phyloP scores from a whole-genome alignment of 169 alveolate species.

The Plasmodium chabaudi region DNA sequence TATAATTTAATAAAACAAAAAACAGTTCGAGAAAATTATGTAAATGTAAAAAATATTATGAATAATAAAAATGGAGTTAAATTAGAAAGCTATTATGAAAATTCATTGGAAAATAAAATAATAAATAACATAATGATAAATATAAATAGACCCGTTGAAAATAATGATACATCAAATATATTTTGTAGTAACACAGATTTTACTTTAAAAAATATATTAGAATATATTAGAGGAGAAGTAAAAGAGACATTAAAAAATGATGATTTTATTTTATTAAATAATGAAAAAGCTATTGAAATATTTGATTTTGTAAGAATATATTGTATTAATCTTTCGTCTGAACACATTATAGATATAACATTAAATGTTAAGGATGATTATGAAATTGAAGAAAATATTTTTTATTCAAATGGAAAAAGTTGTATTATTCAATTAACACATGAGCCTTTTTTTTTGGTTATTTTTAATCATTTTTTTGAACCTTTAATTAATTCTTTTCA shows the following conservation, averaged over 20 bases:
- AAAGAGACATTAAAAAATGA: slow-evolving; percentile 41
- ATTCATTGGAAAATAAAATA: slow-evolving; percentile 34
- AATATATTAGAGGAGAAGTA: slow-evolving; percentile 54
- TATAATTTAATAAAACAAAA: slow-evolving; percentile 55
- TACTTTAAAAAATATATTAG: slow-evolving; percentile 35
- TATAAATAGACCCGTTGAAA: neutral
- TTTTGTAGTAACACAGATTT: slow-evolving; percentile 4
- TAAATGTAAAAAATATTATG: slow-evolving; percentile 49
- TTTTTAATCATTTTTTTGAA: slow-evolving; percentile 56
- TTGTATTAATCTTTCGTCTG: slow-evolving; percentile 53
- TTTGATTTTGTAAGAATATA: slow-evolving; percentile 55
- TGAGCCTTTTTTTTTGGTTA: slow-evolving; percentile 50
- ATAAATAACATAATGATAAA: slow-evolving; percentile 25
- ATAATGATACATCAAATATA: neutral
- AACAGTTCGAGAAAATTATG: slow-evolving; percentile 57
- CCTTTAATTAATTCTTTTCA: slow-evolving; percentile 67
- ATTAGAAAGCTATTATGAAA: slow-evolving; percentile 3
- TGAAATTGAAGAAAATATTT: slow-evolving; percentile 58
- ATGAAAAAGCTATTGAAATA: slow-evolving; percentile 57
- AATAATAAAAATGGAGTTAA: neutral
- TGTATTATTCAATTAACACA: slow-evolving; percentile 43
- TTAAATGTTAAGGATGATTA: slow-evolving; percentile 48
- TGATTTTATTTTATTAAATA: slow-evolving; percentile 37
- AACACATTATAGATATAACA: slow-evolving; percentile 58
- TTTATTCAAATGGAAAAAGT: slow-evolving; percentile 53